These are phyloP conservation scores for Fusarium bactridioides DNA, from an alignment of 2,329 filamentous ascomycete species.

Conservation along the genomic window DNA sequence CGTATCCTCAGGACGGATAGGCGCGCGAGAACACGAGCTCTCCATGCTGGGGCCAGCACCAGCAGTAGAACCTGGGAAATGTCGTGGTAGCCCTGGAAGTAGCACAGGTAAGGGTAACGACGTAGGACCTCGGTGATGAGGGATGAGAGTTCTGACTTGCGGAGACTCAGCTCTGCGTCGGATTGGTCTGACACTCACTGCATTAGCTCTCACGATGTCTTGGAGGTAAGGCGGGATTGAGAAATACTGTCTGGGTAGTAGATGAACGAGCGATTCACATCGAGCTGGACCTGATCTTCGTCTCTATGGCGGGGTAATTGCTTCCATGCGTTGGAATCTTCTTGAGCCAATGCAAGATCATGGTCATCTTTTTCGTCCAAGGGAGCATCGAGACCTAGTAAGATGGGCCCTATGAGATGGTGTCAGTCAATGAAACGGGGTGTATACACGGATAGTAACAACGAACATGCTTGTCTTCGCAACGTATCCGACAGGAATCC, in stretches of 20 bases:
- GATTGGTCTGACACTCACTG: constrained; percentile 63
- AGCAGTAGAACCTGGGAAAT: constrained; percentile 95
- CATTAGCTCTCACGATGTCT: constrained; percentile 9
- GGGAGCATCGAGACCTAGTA: constrained; percentile 55
- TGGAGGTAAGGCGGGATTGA: background rate
- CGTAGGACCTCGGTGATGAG: constrained; percentile 85
- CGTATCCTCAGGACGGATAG: constrained; percentile 90
- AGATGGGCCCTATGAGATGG: constrained; percentile 64
- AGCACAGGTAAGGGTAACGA: constrained; percentile 82
- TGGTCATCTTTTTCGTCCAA: constrained; percentile 19
- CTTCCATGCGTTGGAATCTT: constrained; percentile 57
- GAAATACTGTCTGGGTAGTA: constrained; percentile 84
- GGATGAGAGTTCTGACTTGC: constrained; percentile 79
- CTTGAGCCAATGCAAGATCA: constrained; percentile 4
- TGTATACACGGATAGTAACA: background rate
- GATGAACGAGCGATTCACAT: constrained; percentile 96
- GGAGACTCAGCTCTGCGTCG: constrained; percentile 70
- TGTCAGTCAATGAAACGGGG: constrained; percentile 21
- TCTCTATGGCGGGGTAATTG: constrained; percentile 80
- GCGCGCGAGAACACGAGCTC: constrained; percentile 73
- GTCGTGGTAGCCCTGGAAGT: constrained; percentile 99
- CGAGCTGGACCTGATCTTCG: constrained; percentile 89
- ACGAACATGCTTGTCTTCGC: constrained; percentile 80
- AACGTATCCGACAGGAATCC: constrained; percentile 73
- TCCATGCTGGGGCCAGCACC: constrained; percentile 72